Evolutionary conservation across 805 yeast species (phyloP).

Genomic region (Martiniozyma abietophila): DNA sequence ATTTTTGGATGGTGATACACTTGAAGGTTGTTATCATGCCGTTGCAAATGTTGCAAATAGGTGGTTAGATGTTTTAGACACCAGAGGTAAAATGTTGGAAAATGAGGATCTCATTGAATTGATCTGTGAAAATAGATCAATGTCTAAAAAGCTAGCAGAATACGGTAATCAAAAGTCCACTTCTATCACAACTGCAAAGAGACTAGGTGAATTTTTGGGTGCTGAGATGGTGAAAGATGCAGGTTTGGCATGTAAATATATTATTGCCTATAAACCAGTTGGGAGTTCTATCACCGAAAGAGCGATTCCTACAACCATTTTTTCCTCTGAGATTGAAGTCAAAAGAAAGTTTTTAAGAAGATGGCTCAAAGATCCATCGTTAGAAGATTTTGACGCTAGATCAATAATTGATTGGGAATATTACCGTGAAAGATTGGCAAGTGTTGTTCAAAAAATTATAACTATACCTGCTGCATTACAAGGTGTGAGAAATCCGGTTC

Average conservation of each 20-base stretch:
- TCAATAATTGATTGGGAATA: constrained; percentile 89
- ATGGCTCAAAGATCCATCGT: constrained; percentile 76
- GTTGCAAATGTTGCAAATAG: constrained; percentile 91
- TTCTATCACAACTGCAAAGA: constrained; percentile 87
- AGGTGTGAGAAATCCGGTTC: constrained; percentile 82
- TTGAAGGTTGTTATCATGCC: constrained; percentile 74
- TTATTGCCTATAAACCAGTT: constrained; percentile 74
- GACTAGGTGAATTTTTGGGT: constrained; percentile 92
- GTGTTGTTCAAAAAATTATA: constrained; percentile 89
- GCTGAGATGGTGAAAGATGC: constrained; percentile 95
- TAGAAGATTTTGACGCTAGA: constrained; percentile 80
- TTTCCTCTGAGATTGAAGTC: constrained; percentile 67
- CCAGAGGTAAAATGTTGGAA: constrained; percentile 77
- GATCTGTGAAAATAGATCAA: constrained; percentile 91
- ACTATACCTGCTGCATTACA: constrained; percentile 97
- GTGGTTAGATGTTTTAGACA: constrained; percentile 90
- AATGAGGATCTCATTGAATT: constrained; percentile 91
- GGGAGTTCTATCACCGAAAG: constrained; percentile 92
- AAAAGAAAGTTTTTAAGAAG: constrained; percentile 68
- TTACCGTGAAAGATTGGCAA: constrained; percentile 81
- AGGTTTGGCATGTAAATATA: constrained; percentile 90
- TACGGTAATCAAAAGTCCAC: constrained; percentile 89
- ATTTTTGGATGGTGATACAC: constrained; percentile 74
- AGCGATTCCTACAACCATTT: constrained; percentile 93
- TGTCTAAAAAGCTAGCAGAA: constrained; percentile 86